phyloP scores from a whole-genome alignment of 2,329 filamentous ascomycete species.

The Pyrenophora teres region DNA sequence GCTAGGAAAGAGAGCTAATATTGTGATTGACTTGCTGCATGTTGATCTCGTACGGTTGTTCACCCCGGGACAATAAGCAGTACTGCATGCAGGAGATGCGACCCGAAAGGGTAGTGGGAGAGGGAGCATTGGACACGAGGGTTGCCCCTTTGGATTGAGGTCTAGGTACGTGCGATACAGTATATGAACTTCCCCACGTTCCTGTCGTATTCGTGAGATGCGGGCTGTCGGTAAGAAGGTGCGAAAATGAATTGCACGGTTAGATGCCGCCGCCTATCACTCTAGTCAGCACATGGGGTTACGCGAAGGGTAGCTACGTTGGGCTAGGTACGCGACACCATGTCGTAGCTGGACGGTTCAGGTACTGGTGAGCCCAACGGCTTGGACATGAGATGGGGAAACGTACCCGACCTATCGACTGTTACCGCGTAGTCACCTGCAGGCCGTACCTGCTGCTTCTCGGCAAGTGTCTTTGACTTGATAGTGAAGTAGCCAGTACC shows the following conservation, averaged over 20 bases:
- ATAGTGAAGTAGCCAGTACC: slow-evolving; percentile 41
- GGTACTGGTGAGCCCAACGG: no score
- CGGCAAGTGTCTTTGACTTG: slow-evolving; percentile 36
- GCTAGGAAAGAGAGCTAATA: not conserved
- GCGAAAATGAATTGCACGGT: not conserved
- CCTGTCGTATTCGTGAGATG: no score
- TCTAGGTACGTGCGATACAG: no score
- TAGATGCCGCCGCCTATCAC: slow-evolving; percentile 13
- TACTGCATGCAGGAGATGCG: not conserved
- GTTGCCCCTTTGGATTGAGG: no score
- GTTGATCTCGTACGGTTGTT: not conserved
- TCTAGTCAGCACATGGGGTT: slow-evolving; percentile 1
- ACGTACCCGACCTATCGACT: slow-evolving; percentile 43
- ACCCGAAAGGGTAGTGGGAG: not conserved
- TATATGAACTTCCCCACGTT: no score
- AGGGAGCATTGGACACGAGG: no score
- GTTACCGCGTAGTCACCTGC: slow-evolving; percentile 44
- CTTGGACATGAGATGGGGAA: not conserved
- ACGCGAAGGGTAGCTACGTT: not conserved
- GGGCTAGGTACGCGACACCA: no score
- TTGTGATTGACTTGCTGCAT: not conserved
- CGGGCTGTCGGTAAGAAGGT: not conserved
- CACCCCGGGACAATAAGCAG: not conserved
- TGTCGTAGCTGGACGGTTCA: no score
- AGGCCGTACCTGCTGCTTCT: slow-evolving; percentile 34